Percentiles rank a stretch among this genome's conserved stretches.
Evolutionary conservation across 1,284 basidiomycete species (phyloP).

Genomic region (Leccinum pachyderme): DNA sequence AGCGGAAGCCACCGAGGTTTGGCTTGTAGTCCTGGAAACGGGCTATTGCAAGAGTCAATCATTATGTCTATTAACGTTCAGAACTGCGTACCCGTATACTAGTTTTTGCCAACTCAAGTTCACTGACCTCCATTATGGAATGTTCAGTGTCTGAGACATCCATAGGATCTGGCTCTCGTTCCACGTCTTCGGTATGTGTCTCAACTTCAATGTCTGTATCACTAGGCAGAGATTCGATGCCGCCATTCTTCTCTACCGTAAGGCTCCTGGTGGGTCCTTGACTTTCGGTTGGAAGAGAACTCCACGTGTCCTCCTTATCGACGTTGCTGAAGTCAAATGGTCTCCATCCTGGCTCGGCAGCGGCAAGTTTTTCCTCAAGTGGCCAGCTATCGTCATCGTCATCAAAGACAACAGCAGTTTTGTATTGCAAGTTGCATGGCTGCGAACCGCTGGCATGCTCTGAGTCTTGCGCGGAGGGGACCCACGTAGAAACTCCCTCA

Average conservation of each 20-base stretch:
- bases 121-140: constrained; percentile 36
- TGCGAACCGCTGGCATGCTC: constrained; percentile 44
- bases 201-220: constrained; percentile 5
- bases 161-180: constrained; percentile 36
- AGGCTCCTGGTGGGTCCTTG: constrained; percentile 36
- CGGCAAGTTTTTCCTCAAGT: constrained; percentile 58
- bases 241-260: constrained; percentile 12
- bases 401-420: constrained; percentile 43
- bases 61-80: not conserved
- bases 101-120: constrained; percentile 41
- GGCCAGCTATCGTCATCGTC: constrained; percentile 76
- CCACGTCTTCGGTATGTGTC: constrained; percentile 17
- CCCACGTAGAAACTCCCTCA: not conserved
- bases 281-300: constrained; percentile 57
- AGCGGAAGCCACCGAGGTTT: constrained; percentile 50
- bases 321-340: constrained; percentile 41
- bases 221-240: constrained; percentile 14
- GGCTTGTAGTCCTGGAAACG: constrained; percentile 42
- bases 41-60: constrained; percentile 13
- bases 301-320: constrained; percentile 68
- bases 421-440: constrained; percentile 27
- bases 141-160: constrained; percentile 31
- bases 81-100: constrained; percentile 39
- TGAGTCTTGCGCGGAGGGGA: not conserved
- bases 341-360: constrained; percentile 53